These are phyloP conservation scores for Domatiomyces catenatus DNA, from an alignment of 2,329 filamentous ascomycete species.

Conservation along the genomic window DNA sequence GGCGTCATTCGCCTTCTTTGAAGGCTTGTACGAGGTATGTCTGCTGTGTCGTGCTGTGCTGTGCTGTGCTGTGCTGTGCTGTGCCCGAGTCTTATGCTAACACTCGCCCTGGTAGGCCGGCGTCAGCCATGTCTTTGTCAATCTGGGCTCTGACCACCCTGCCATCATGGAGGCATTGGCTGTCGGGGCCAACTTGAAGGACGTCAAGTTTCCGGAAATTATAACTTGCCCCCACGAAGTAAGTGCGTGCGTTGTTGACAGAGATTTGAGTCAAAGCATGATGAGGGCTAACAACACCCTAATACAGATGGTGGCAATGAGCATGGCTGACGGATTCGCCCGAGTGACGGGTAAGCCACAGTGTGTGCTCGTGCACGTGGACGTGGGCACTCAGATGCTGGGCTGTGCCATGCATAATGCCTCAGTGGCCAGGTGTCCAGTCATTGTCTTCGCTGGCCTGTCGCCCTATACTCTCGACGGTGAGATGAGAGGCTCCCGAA, in stretches of 20 bases:
- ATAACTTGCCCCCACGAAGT: constrained; percentile 72
- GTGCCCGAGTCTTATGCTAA: too few species aligned
- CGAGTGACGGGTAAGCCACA: constrained; percentile 57
- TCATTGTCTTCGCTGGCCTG: constrained; percentile 63
- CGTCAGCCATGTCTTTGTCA: constrained; percentile 38
- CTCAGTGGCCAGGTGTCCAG: constrained; percentile 55
- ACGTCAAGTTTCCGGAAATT: constrained; percentile 51
- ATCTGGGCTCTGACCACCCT: constrained; percentile 46
- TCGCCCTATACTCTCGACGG: constrained; percentile 64
- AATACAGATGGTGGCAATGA: constrained; percentile 62
- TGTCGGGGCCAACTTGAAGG: constrained; percentile 53
- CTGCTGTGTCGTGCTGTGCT: too few species aligned
- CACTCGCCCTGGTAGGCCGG: constrained; percentile 25
- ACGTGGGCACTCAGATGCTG: constrained; percentile 66
- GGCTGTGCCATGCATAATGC: constrained; percentile 68
- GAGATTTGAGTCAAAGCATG: not conserved
- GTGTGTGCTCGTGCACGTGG: constrained; percentile 65
- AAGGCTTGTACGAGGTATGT: constrained; percentile 59
- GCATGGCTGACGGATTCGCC: constrained; percentile 70
- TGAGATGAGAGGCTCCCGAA: constrained; percentile 57
- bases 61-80: too few species aligned
- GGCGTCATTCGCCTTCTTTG: constrained; percentile 49
- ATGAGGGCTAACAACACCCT: constrained; percentile 4
- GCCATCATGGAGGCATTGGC: constrained; percentile 69
- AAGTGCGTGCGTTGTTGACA: constrained; percentile 15